Conservation (phyloP, 257 asterid genomes). For the Penstemon barbatus region DNA sequence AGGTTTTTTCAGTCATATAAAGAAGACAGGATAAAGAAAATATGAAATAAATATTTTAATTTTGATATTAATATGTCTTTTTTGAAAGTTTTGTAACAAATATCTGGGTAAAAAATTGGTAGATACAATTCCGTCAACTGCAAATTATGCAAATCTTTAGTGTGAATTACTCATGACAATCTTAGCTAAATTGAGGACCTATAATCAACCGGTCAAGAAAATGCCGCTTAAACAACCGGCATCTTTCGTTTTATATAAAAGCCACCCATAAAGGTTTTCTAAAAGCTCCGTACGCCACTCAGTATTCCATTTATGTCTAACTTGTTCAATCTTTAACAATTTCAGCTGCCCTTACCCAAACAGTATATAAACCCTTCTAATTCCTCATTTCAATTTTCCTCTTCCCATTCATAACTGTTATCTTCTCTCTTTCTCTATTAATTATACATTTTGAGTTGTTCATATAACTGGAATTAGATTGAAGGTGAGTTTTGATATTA, state of each 20-base stretch:
- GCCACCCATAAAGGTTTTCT: conserved; percentile 34
- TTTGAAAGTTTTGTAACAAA: too few relatives aligned
- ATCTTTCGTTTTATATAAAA: conserved; percentile 41
- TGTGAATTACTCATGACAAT: neutral
- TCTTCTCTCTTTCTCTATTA: conserved; percentile 11
- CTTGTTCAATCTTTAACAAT: conserved; percentile 27
- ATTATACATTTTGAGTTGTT: conserved; percentile 1
- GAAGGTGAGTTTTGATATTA: conserved; percentile 37
- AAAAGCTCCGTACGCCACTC: conserved; percentile 38
- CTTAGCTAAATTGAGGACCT: too few relatives aligned
- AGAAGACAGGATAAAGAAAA: too few relatives aligned
- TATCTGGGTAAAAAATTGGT: too few relatives aligned
- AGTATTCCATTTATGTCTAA: conserved; percentile 11
- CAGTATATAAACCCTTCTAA: conserved; percentile 47
- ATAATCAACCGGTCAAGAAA: conserved; percentile 22
- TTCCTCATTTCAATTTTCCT: neutral
- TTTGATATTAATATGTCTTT: too few relatives aligned
- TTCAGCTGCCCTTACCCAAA: conserved; percentile 33
- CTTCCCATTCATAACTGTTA: neutral
- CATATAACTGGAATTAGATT: conserved; percentile 22
- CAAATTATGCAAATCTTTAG: neutral
- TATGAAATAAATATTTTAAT: too few relatives aligned
- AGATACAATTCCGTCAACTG: too few relatives aligned
- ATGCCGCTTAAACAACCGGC: conserved; percentile 35
- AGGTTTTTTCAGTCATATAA: too few relatives aligned